Base-by-base conservation (phyloP, 2,329 filamentous ascomycete species). In the Aspergillus fumigatiaffinis region DNA sequence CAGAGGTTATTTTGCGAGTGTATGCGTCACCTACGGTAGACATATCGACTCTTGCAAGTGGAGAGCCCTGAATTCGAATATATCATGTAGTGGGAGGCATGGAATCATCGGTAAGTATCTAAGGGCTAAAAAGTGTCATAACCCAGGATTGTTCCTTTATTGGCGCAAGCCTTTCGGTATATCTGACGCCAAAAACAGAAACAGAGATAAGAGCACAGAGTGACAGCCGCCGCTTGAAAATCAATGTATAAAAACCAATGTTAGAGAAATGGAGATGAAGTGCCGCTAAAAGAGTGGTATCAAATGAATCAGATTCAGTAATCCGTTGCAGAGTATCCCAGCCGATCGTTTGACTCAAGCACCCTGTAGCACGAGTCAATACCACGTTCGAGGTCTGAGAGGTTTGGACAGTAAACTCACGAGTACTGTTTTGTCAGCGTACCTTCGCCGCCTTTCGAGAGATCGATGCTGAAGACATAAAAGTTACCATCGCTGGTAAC, bases 401-500 rank as follows among this genome's bases (percentile, higher is more conserved):
- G 3, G 23, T 25, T 12, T 10, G 25, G 14, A 21, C 28, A 55
- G 28, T 26, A 56, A n/a, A 82, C 92, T 82, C 79, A 96, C 91
- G 91, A 95, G 73, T 92, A 96, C 71, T 96, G 91, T 73, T 95
- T 95, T 53, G 92, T 87, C 65, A 99, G 76, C 51, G 89, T 90
- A 0, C 94, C 94, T 76, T 99, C 94, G 25, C 94, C 94, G 20
- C 94, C 94, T 60, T 90, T 90, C 66, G 96, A 92, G 79, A 99
- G 85, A 72, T 99, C 92, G 54, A 99, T 92, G 63, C 91, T 93
- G 76, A 93, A 99, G 29, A 97, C 89, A 66, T 94, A 96, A 70
- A 97, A 97, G 25, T 88, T 88, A 9, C 94, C 94, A 71, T 99
- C 94, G 66, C 89, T 97, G 0, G 94, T 99, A 14, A 97, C 92